Evolutionary conservation across 2,329 filamentous ascomycete species (phyloP).

Genomic region (Geosmithia flava): DNA sequence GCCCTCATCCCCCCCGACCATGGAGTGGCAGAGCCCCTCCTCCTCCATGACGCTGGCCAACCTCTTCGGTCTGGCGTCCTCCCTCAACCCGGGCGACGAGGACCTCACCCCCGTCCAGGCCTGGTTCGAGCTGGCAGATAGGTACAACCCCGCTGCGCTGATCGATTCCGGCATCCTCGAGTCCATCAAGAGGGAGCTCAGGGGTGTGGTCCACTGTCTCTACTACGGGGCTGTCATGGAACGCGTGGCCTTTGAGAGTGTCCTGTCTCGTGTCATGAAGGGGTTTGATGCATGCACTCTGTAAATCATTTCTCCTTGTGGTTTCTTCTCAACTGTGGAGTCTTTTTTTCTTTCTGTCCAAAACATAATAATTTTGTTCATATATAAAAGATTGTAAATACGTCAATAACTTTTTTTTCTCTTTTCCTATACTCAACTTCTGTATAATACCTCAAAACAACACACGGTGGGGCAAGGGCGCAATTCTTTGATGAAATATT

Average conservation of each 20-base stretch:
- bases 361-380: no score
- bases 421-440: no score
- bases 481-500: not conserved
- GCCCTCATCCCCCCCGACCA: slow-evolving; percentile 7
- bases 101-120: slow-evolving; percentile 40
- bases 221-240: slow-evolving; percentile 35
- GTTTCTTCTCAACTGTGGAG: no score
- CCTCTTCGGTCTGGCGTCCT: slow-evolving; percentile 30
- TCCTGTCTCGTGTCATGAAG: slow-evolving; percentile 26
- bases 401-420: no score
- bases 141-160: slow-evolving; percentile 26
- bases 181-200: slow-evolving; percentile 25
- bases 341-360: no score
- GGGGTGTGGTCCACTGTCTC: slow-evolving; percentile 30
- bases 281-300: not conserved
- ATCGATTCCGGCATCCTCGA: slow-evolving; percentile 20
- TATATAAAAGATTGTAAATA: no score
- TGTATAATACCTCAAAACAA: no score
- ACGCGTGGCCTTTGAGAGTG: slow-evolving; percentile 31
- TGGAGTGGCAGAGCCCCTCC: slow-evolving; percentile 23
- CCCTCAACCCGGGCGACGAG: slow-evolving; percentile 25
- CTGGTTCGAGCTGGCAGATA: slow-evolving; percentile 37
- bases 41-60: slow-evolving; percentile 26
- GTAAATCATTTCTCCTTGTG: not conserved
- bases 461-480: no score